Evolutionary conservation across 2,329 filamentous ascomycete species (phyloP), one percentile per base, ranked within the genome.

Genomic region (Fusarium armeniacum): DNA sequence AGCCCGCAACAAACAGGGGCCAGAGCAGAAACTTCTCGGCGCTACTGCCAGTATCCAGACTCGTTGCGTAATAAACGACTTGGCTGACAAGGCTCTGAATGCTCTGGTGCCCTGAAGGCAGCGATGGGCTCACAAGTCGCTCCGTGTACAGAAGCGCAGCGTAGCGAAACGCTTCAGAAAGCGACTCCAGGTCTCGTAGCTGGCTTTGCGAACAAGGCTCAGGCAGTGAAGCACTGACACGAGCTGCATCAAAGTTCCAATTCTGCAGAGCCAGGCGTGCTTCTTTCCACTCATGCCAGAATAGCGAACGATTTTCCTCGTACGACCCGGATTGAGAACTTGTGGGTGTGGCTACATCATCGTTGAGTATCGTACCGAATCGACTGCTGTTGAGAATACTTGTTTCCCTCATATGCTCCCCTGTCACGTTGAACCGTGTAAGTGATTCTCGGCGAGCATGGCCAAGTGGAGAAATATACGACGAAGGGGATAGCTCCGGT

Each of bases 11-110:
- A 78, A 98, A 97, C 5, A 98, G 86, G 4, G 95, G 94, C 95
- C 94, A 98, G 11, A 98, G 87, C 12, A 98, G 82, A 78, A 97
- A 97, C 76, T 97, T 97, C 80, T 97, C 91, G 38, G 91, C 90
- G 49, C 85, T 87, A 73, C 87, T 89, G 41, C 87, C 91, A 5
- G 90, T 86, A 66, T 93, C 90, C 38, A 98, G 89, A 55, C 90
- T 90, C 9, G 90, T 91, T 59, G 96, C 92, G 80, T 97, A 95
- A 80, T 90, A 92, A 41, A 98, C 87, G 1, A 94, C 92, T 70
- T 93, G 90, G 75, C 89, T 89, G 58, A 97, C 94, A 22, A 97
- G 86, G 70, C 90, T 90, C 78, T 97, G 93, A 80, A 97, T 94
- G 76, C 91, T 92, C 72, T 89, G 88, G 75, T 94, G 88, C 18